Evolutionary conservation across 345 rosid genomes (phyloP).

Genomic region (Arabidopsis thaliana): TAIR10.1 NC_003076.8:3613001-3613500

Average conservation of each 20-base stretch:
- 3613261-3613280: conserved; percentile 78
- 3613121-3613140: conserved; percentile 61
- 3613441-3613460: conserved; percentile 26
- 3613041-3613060: conserved; percentile 68
- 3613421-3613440: conserved; percentile 24
- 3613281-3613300: conserved; percentile 97
- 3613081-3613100: conserved; percentile 74
- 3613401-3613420: not conserved
- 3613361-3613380: conserved; percentile 21
- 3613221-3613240: conserved; percentile 73
- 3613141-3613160: conserved; percentile 82
- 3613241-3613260: conserved; percentile 62
- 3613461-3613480: conserved; percentile 35
- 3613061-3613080: conserved; percentile 70
- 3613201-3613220: conserved; percentile 93
- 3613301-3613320: conserved; percentile 75
- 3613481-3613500: conserved; percentile 39
- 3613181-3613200: conserved; percentile 77
- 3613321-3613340: conserved; percentile 43
- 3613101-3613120: conserved; percentile 82
- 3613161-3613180: conserved; percentile 90
- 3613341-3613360: conserved; percentile 53
- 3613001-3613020: conserved; percentile 52
- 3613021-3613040: conserved; percentile 64
- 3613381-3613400: not conserved